Evolutionary conservation across 164 flowering plant species (phyloP), one percentile per base, ranked within the genome.

Genomic region (Macadamia integrifolia): DNA sequence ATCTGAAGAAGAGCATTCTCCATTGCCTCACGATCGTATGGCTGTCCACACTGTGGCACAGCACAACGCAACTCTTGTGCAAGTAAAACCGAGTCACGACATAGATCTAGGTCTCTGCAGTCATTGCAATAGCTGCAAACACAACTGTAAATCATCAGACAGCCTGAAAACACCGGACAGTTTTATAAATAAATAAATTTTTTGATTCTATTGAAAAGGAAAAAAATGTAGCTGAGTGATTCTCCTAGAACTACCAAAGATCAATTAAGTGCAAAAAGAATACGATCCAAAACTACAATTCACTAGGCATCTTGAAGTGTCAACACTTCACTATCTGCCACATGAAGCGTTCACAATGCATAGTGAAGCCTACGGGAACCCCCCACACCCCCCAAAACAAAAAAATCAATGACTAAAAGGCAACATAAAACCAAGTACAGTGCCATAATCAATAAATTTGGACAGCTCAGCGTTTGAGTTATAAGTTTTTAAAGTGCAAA

Each of bases 41-140:
- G 97, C 73, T 94, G 98, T 58, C 97, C 96, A 71, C 98, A 94
- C 61, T 92, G 97, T 53, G 95, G 86, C 70, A 89, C 88, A n/a
- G 83, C 81, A 76, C 99, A 94, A 9, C 83, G 82, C 98, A 96
- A 92, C 66, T 92, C 93, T 58, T 82, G 78, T n/a, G 79, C 83
- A 10, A 81, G 78, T 48, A 90, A 68, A 61, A 87, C 78, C 55
- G 89, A 66, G 78, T 94, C 99, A 49, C 92, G 88, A 71, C 92
- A 85, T 72, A 94, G 74, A 75, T 94, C 98, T 60, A 94, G 78
- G 78, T 94, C 98, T 77, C 98, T 80, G 72, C 93, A 89, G 77
- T 90, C 98, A 62, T 90, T 86, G 83, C 98, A 90, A 80, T 89
- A 90, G 78, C 97, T 92, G 88, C 63, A 68, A 70, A 74, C 50